phyloP scores from a whole-genome alignment of 225 moss, liverwort and hornwort genomes.

The Sphagnum tenellum region DNA sequence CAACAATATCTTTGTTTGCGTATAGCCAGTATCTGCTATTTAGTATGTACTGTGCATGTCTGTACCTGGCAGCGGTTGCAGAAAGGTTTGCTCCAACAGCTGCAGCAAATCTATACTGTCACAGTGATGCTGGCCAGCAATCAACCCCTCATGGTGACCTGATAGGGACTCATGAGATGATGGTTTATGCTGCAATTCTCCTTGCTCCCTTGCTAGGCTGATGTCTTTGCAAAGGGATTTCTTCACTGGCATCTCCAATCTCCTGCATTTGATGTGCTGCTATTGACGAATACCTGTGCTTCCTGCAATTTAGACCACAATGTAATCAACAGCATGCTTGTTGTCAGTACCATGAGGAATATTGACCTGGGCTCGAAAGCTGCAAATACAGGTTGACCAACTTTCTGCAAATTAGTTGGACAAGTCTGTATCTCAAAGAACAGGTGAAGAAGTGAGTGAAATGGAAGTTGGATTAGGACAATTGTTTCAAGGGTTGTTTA shows the following conservation, averaged over 20 bases:
- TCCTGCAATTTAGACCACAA: slow-evolving; percentile 15
- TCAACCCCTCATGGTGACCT: slow-evolving; percentile 11
- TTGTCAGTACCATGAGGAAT: too few species aligned
- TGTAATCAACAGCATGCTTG: not conserved
- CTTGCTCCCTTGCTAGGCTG: slow-evolving; percentile 20
- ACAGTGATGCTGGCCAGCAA: slow-evolving; percentile 10
- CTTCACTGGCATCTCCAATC: slow-evolving; percentile 43
- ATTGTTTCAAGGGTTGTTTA: not conserved
- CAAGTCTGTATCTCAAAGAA: not conserved
- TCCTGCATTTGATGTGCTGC: slow-evolving; percentile 26
- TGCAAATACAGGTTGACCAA: not conserved
- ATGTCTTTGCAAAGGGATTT: slow-evolving; percentile 36
- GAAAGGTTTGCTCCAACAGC: slow-evolving; percentile 12
- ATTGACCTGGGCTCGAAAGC: not conserved
- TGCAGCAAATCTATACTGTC: slow-evolving; percentile 26
- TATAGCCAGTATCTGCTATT: not conserved
- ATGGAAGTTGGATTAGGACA: not conserved
- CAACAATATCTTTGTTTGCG: not conserved
- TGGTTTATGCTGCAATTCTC: slow-evolving; percentile 29
- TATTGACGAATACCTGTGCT: slow-evolving; percentile 37
- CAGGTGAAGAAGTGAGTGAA: not conserved
- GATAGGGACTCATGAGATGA: slow-evolving; percentile 22
- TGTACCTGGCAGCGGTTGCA: slow-evolving; percentile 23
- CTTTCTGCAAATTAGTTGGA: not conserved
- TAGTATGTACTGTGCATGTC: not conserved